A percentile compares a stretch with the other conserved stretches of the same genome.
Evolutionary conservation across 1,284 basidiomycete species (phyloP).

Genomic region (Cryptococcus floricola): DNA sequence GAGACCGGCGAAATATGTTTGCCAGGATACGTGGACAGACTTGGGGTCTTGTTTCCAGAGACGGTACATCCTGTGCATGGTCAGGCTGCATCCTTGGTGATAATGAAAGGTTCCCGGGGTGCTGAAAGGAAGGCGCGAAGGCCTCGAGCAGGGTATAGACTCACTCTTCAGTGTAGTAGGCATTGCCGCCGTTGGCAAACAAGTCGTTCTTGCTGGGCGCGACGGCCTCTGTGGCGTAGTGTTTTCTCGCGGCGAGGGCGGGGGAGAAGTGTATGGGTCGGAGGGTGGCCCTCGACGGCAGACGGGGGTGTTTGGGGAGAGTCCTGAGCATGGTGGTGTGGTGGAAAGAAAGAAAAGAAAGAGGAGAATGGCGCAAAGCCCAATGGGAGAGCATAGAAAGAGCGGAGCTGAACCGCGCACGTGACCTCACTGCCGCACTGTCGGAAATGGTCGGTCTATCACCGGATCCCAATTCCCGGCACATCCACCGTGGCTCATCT

Average conservation of each 20-base stretch:
- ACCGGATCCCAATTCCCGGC: too few relatives aligned
- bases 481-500: too few relatives aligned
- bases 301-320: slow-evolving; percentile 22
- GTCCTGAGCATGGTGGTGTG: slow-evolving; percentile 25
- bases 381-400: too few relatives aligned
- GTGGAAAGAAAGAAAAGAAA: neutral
- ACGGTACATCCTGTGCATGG: slow-evolving; percentile 68
- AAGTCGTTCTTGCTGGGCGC: slow-evolving; percentile 51
- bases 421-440: too few relatives aligned
- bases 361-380: neutral
- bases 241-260: slow-evolving; percentile 11
- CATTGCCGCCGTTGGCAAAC: slow-evolving; percentile 86
- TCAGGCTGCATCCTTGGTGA: slow-evolving; percentile 8
- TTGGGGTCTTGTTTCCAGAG: slow-evolving; percentile 85
- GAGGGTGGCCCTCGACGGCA: slow-evolving; percentile 4
- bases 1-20: slow-evolving; percentile 89
- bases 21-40: slow-evolving; percentile 93
- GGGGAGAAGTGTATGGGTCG: slow-evolving; percentile 8
- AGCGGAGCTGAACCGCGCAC: too few relatives aligned
- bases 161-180: slow-evolving; percentile 87
- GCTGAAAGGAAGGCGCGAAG: too few relatives aligned
- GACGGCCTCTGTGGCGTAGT: slow-evolving; percentile 38
- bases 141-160: slow-evolving; percentile 9
- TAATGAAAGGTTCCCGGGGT: neutral
- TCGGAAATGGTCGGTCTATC: too few relatives aligned